These are phyloP conservation scores for Tirmania nivea DNA, from an alignment of 495 filamentous ascomycete genomes.

Conservation along the genomic window DNA sequence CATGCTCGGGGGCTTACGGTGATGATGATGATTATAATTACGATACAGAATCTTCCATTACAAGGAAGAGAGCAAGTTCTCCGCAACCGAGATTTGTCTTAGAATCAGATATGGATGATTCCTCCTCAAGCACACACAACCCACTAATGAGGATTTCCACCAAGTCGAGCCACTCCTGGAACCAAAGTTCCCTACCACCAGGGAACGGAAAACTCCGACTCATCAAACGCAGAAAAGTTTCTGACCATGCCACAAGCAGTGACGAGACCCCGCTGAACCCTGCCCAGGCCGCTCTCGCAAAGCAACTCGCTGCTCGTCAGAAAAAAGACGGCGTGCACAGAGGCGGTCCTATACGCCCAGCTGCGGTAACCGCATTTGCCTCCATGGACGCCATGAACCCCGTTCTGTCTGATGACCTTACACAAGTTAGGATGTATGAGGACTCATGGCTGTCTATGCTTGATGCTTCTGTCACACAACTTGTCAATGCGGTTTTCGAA, in stretches of 20 bases:
- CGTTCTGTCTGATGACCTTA: constrained; percentile 32
- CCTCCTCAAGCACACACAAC: background rate
- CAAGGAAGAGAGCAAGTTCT: background rate
- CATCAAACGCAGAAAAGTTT: background rate
- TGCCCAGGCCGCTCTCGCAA: background rate
- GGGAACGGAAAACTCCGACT: background rate
- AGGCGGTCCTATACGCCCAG: background rate
- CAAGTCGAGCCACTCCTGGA: background rate
- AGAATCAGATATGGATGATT: background rate
- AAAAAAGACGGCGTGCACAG: background rate
- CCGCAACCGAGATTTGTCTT: background rate
- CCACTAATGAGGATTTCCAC: background rate
- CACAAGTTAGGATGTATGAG: constrained; percentile 37
- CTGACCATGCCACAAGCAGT: background rate
- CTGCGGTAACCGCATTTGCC: constrained; percentile 10
- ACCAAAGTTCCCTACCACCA: background rate
- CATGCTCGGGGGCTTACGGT: no score
- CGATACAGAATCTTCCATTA: no score
- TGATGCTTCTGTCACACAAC: constrained; percentile 38
- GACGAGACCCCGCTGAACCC: background rate
- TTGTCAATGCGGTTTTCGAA: constrained; percentile 32
- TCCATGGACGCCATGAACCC: constrained; percentile 27
- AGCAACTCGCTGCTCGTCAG: background rate
- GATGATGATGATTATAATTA: no score
- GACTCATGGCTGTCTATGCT: constrained; percentile 44